Evolutionary conservation across 768 basidiomycete genomes (phyloP), one percentile per base, ranked within the genome.

Genomic region (Lactarius hengduanensis): DNA sequence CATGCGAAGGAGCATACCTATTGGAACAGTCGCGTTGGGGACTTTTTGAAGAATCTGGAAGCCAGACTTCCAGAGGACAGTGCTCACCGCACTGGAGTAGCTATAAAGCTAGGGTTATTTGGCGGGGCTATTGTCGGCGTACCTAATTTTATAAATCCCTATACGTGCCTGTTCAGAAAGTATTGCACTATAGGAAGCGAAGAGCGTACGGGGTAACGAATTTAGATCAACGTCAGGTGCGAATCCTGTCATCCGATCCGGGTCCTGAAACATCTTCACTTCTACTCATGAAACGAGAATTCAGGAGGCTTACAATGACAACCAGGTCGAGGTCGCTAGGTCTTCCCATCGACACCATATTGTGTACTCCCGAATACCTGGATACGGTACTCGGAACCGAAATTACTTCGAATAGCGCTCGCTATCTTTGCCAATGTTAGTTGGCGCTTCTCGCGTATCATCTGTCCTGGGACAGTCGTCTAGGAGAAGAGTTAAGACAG

Each of bases 271-370:
- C 43, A 22, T 10, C n/a, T 55, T 55, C 59, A 59, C 47, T 36
- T 20, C 32, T 7, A 53, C 62, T 47, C 20, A n/a, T 32, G 18
- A 34, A 8, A 45, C 57, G 40, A 56, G 38, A 28, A 56, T 40
- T 58, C n/a, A 58, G 10, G 56, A 16, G 13, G 74, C 81, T 64
- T 62, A 86, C 86, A 3, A 84, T 62, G 47, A 88, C 73, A 10
- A 84, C 77, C 57, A 86, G 68, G 70, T 86, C 85, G 56, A 86
- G 71, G 70, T 86, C 85, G 67, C 84, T 83, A 2, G 59, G 59
- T 68, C 2, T 62, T 50, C 38, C 73, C 69, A 47, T 80, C 77
- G 40, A 80, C 77, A 38, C 82, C 82, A 71, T 85, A 84, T 69
- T 75, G 74, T 20, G 80, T 78, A 65, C 85, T 86, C 38, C 85